Evolutionary conservation across 352 stramenopile species (phyloP), one percentile per base, ranked within the genome.

Genomic region (Phytophthora rubi): DNA sequence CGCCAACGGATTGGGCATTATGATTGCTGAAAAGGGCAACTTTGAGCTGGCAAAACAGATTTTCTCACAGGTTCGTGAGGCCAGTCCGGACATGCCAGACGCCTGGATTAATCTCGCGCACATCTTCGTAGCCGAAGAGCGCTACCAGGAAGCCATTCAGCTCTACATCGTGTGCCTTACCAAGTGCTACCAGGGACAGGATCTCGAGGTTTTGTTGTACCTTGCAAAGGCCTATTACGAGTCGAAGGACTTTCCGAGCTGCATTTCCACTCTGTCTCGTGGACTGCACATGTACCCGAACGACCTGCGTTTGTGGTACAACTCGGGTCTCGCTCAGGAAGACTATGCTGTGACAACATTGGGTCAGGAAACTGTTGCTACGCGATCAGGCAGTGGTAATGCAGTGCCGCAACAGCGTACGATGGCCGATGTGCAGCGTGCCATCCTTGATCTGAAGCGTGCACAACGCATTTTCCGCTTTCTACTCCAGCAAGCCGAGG

Each of bases 11-110:
- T 77, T 99, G 47, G 97, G 97, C 16, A 98, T 98, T 73, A 97
- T 99, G 76, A 89, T 99, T 77, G 97, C 97, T 5, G 97, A 99
- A 77, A 99, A 99, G 75, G 97, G 92, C 21, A 98, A 99, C 62
- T 91, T 99, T 28, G 94, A 98, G 59, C 89, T 98, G 56, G 95
- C 96, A 8, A 98, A 98, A 69, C 93, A 98, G 70, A 95, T 99
- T 61, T 99, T 99, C 71, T 91, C 90, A n/a, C 88, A 97, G 65
- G 97, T 99, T 9, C 86, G 97, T 70, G 96, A 99, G 82, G 92
- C 97, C 4, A 98, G 91, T 59, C 93, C 94, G 0, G 97, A 99
- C 64, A 98, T 99, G 82, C 91, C 94, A 0, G 97, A 99, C 72
- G 89, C 95, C 9, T 98, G 97, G 76, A 93, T 99, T 76, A 99